A percentile compares a stretch with the other conserved stretches of the same genome.
These are phyloP conservation scores for Trichoderma parareesei DNA, from an alignment of 495 filamentous ascomycete species.

Conservation along the genomic window DNA sequence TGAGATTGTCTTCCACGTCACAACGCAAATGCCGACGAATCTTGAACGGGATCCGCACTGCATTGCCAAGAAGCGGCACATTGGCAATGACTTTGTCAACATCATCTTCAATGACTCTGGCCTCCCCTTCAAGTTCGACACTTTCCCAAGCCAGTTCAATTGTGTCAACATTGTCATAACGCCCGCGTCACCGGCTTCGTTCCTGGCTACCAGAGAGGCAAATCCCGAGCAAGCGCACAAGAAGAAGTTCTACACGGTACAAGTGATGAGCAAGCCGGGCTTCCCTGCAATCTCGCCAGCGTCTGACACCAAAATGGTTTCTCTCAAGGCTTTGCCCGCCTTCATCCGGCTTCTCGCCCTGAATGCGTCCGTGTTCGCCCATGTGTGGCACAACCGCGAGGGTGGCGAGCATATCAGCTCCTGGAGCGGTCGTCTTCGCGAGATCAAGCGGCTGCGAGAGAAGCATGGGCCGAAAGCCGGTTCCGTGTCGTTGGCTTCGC, in stretches of 20 bases:
- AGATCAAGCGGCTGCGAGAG: conserved; percentile 77
- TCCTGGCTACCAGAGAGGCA: conserved; percentile 42
- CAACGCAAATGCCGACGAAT: conserved; percentile 93
- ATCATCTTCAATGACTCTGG: conserved; percentile 97
- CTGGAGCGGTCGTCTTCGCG: conserved; percentile 77
- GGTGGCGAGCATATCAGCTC: conserved; percentile 80
- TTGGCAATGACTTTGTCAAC: conserved; percentile 96
- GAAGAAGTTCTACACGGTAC: conserved; percentile 66
- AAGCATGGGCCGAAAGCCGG: conserved; percentile 37
- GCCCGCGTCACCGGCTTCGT: conserved; percentile 63
- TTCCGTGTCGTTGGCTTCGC: conserved; percentile 26
- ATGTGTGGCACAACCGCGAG: conserved; percentile 73
- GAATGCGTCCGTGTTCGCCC: conserved; percentile 86
- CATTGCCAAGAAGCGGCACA: conserved; percentile 84
- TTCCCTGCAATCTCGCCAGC: conserved; percentile 89
- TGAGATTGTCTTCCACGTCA: conserved; percentile 91
- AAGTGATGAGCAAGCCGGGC: conserved; percentile 71
- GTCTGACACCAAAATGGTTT: conserved; percentile 77
- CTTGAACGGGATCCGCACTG: conserved; percentile 64
- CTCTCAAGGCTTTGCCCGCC: conserved; percentile 65
- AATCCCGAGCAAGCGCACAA: conserved; percentile 27
- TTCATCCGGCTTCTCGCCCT: conserved; percentile 87
- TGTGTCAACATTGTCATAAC: conserved; percentile 94
- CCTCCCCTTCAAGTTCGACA: conserved; percentile 76
- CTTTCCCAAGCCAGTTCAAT: conserved; percentile 88